Base-by-base conservation (phyloP, 768 basidiomycete species). In the Kwoniella newhampshirensis region DNA sequence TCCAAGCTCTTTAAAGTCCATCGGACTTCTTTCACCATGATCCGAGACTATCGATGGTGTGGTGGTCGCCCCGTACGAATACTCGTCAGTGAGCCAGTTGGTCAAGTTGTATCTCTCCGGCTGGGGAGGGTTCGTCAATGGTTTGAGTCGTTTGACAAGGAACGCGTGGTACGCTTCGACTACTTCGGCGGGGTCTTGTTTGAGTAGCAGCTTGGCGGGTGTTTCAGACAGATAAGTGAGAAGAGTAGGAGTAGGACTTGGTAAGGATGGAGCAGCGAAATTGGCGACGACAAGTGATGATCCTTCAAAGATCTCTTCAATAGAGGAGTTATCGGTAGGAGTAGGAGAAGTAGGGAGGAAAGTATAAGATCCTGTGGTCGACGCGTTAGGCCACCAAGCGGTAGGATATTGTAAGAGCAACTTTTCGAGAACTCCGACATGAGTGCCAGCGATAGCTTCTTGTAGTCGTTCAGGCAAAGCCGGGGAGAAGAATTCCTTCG, bases 1-100 rank as follows among this genome's bases (percentile, higher is more conserved):
- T 0, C 65, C 53, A 1, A 79, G 65, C 60, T 77, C 67, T 23
- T 77, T 63, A 44, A 77, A 78, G 51, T 79, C 75, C 62, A 79
- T 57, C 11, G 79, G 79, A 30, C 63, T 70, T n/a, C 68, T 39
- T 17, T 60, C 66, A 12, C 41, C 53, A 21, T 55, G 37, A 15
- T 58, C 35, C 2, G 58, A 50, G 32, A 73, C 57, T 13, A 73
- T 67, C 2, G 60, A 60, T 0, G 77, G 77, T 4, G 78, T 76
- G 11, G 75, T 71, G 1, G 79, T 78, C 6, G 78, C 79, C 0
- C 79, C 79, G 26, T 59, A 54, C 0, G 76, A 70, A 60, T 66
- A 77, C 9, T 74, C 69, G 54, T 78, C 77, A 8, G 47, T 54
- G 0, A 67, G 43, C 79, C 79, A 80, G 28, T 62, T 45, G 6